Base-by-base conservation (phyloP, 768 basidiomycete genomes). In the Tephrocybe sp. region DNA sequence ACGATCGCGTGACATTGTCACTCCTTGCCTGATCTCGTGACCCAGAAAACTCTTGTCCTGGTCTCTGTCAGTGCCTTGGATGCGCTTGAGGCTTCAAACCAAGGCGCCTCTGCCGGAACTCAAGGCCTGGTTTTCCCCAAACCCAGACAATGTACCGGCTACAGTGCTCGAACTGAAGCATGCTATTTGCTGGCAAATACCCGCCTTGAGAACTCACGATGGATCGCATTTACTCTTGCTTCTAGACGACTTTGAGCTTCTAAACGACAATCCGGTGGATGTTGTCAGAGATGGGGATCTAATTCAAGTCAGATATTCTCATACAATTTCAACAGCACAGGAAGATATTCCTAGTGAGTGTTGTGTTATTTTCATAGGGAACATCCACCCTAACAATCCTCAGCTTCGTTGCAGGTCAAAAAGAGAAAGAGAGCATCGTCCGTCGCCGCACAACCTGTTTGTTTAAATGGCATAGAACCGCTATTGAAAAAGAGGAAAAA, bases 11-110 rank as follows among this genome's bases (percentile, higher is more conserved):
- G 55, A 49, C 49, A 19, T 18, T 16, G 41, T 50, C 38, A 56
- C 50, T 16, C 15, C 11, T 1, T 3, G 19, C 34, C 45, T 38
- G 38, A 53, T 47, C 49, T 45, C 50, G 50, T 55, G 50, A 55
- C 24, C 13, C 25, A 19, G 5, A 12, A 24, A 21, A 22, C 40
- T 43, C 24, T 37, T 33, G 15, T 36, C 29, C 34, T 15, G 15
- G 16, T 16, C 15, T n/a, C 30, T n/a, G n/a, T 8, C 13, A 24
- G 16, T 12, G 19, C 40, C 15, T 30, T 30, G 6, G 33, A 80
- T 83, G 80, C 74, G 82, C 10, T 61, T 83, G 42, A 73, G 74
- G 55, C 66, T 84, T 47, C 76, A 75, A 49, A 71, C 77, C 0
- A 59, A 60, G 4, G 57, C 67, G 25, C 80, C 81, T 29, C 67